phyloP scores from a whole-genome alignment of 768 basidiomycete genomes.

The Rhodotorula babjevae region DNA sequence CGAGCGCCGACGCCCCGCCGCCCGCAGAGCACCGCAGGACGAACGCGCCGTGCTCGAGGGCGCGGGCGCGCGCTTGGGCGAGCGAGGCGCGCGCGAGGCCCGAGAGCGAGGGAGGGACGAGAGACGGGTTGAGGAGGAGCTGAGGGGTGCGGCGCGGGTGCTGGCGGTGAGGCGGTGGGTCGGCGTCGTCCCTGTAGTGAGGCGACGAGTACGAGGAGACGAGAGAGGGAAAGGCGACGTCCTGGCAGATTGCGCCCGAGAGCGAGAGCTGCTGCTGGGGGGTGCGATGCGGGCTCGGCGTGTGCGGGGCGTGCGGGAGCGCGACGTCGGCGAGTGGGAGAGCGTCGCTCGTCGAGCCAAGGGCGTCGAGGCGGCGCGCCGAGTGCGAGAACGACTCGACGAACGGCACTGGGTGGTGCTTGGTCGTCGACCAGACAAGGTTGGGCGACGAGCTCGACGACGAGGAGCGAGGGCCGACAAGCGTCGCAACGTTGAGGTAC shows the following conservation, averaged over 20 bases:
- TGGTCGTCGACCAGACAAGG: constrained; percentile 26
- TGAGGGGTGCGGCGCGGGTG: not conserved
- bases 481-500: constrained; percentile 24
- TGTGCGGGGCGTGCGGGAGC: not conserved
- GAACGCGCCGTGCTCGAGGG: constrained; percentile 11
- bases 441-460: not conserved
- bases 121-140: constrained; percentile 30
- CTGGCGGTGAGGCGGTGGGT: not conserved
- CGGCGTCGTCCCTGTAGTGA: not conserved
- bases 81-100: constrained; percentile 3
- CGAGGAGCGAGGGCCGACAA: constrained; percentile 11
- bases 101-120: not conserved
- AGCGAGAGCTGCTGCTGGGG: constrained; percentile 10
- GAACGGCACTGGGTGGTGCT: constrained; percentile 30
- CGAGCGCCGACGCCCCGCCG: not conserved
- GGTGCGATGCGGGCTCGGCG: not conserved
- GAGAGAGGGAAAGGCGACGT: constrained; percentile 20
- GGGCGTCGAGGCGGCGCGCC: not conserved
- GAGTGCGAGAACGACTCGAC: constrained; percentile 32
- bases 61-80: constrained; percentile 11
- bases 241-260: constrained; percentile 25
- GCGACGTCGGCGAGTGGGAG: constrained; percentile 8
- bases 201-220: not conserved
- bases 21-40: constrained; percentile 21
- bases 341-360: not conserved